Evolutionary conservation across 1,139 yeast genomes (phyloP).

Genomic region (Debaryomyces fabryi): DNA sequence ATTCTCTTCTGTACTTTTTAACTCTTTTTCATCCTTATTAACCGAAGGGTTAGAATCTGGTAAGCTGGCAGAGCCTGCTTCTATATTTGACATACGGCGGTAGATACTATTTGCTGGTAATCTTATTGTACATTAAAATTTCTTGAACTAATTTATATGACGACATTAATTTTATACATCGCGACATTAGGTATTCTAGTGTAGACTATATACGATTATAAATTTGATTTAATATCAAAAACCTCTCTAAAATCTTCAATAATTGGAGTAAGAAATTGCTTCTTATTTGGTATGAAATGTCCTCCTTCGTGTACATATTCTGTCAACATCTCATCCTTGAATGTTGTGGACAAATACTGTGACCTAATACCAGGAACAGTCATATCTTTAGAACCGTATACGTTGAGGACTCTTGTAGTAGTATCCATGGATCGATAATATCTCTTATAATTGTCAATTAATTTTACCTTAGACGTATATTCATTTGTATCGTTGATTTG

Average conservation of each 20-base stretch:
- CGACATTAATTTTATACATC: not conserved
- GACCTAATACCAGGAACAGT: constrained; percentile 40
- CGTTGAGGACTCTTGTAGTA: constrained; percentile 28
- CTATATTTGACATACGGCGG: constrained; percentile 1
- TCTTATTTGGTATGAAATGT: constrained; percentile 40
- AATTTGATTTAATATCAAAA: constrained; percentile 18
- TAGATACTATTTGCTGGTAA: not conserved
- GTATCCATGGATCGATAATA: constrained; percentile 22
- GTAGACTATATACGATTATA: constrained; percentile 13
- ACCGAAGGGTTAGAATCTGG: not conserved
- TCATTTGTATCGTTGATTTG: constrained; percentile 25
- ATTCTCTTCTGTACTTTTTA: not conserved
- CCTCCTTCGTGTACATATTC: constrained; percentile 40
- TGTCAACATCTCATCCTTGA: constrained; percentile 17
- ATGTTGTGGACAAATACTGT: constrained; percentile 26
- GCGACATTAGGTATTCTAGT: not conserved
- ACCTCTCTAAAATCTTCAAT: constrained; percentile 26
- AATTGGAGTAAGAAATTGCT: constrained; percentile 30
- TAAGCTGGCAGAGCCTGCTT: not conserved
- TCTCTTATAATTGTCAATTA: constrained; percentile 20
- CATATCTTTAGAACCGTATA: constrained; percentile 37
- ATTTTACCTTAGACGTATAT: constrained; percentile 22
- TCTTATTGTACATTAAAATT: not conserved
- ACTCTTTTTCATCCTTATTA: not conserved
- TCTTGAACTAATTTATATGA: not conserved